A percentile compares a stretch with the other conserved stretches of the same genome.
phyloP scores from a whole-genome alignment of 345 rosid species.

The Eucalyptus sideroxylon region DNA sequence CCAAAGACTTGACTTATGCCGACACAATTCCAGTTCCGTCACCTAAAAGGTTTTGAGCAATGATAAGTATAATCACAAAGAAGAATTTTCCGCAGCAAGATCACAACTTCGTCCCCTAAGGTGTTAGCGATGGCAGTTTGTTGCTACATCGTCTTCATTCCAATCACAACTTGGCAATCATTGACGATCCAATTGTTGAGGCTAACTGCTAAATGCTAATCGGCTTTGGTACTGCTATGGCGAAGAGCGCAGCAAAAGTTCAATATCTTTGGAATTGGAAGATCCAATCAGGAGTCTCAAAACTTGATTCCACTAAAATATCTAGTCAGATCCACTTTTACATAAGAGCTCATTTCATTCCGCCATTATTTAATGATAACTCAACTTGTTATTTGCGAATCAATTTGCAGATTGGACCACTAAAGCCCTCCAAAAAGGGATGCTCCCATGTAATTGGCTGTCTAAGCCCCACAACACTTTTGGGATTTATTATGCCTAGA shows the following conservation, averaged over 20 bases:
- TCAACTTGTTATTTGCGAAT: neutral
- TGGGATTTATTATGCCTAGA: too few species aligned
- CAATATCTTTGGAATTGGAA: neutral
- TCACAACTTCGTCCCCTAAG: neutral
- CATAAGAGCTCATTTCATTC: neutral
- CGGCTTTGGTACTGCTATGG: neutral
- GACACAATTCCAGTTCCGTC: neutral
- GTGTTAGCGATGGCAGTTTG: neutral
- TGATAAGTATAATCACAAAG: neutral
- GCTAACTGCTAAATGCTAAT: too few species aligned
- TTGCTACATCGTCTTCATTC: neutral
- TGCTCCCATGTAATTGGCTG: too few species aligned
- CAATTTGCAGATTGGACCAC: rapidly evolving
- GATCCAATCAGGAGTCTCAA: neutral
- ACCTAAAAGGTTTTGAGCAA: neutral
- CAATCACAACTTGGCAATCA: neutral
- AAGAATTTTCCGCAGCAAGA: neutral
- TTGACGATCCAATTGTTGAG: too few species aligned
- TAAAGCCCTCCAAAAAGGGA: too few species aligned
- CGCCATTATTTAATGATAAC: neutral
- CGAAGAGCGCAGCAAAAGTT: neutral
- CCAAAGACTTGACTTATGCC: neutral
- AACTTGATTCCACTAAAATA: rapidly evolving
- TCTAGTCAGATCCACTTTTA: neutral
- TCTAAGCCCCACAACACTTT: too few species aligned